These are phyloP conservation scores for Ramaria sp. DNA, from an alignment of 768 basidiomycete species.

Conservation along the genomic window DNA sequence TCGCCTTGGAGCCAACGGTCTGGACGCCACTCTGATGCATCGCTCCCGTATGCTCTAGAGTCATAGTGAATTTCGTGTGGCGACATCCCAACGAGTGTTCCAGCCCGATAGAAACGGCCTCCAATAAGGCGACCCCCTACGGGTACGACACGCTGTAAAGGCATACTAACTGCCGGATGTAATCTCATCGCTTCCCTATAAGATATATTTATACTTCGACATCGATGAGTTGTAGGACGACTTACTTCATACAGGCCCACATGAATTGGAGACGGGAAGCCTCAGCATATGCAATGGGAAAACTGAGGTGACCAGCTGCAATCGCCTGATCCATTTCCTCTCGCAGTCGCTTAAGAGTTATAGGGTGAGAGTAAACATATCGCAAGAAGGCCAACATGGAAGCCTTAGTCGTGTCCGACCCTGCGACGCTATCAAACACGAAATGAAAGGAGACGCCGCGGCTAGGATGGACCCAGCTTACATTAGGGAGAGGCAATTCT, in stretches of 20 bases:
- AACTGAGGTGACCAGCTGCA: neutral
- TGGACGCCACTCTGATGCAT: conserved; percentile 23
- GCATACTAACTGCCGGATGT: conserved; percentile 27
- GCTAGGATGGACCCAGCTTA: neutral
- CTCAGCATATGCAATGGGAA: neutral
- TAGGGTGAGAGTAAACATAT: conserved; percentile 2
- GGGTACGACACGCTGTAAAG: conserved; percentile 24
- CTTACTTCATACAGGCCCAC: conserved; percentile 5
- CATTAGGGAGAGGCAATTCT: neutral
- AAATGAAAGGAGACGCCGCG: neutral
- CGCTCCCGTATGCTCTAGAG: conserved; percentile 20
- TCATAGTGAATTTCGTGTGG: conserved; percentile 24
- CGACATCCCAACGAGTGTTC: conserved; percentile 27
- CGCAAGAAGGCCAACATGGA: conserved; percentile 1
- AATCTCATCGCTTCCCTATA: conserved; percentile 23
- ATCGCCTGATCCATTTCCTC: conserved; percentile 5
- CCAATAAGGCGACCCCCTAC: conserved; percentile 15
- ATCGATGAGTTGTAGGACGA: neutral
- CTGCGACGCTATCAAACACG: neutral
- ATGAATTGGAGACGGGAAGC: neutral
- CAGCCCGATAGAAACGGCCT: conserved; percentile 21
- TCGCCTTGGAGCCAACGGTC: conserved; percentile 25
- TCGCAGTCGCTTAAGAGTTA: neutral
- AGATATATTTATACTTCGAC: conserved; percentile 17
- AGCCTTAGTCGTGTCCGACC: conserved; percentile 2